phyloP scores from a whole-genome alignment of 2,329 filamentous ascomycete species.

The Colletotrichum spinosum region DNA sequence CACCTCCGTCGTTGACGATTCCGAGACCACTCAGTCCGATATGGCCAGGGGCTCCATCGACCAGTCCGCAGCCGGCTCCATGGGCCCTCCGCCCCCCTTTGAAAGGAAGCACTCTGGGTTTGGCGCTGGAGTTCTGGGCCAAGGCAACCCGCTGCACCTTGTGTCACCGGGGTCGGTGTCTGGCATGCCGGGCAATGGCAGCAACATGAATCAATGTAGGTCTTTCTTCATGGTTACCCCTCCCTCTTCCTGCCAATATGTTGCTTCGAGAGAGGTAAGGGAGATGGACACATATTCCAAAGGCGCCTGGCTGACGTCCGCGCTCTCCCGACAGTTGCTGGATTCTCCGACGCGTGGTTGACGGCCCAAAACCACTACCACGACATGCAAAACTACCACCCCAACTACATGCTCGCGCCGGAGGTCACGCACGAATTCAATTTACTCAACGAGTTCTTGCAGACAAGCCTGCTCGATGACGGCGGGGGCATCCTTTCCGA shows the following conservation, averaged over 20 bases:
- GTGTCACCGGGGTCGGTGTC: slow-evolving; percentile 78
- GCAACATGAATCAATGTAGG: slow-evolving; percentile 81
- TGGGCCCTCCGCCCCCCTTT: slow-evolving; percentile 63
- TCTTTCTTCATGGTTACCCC: slow-evolving; percentile 44
- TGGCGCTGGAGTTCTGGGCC: slow-evolving; percentile 53
- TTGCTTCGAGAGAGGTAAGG: no score
- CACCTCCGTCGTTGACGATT: slow-evolving; percentile 70
- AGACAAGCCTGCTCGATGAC: slow-evolving; percentile 90
- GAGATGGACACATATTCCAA: not conserved
- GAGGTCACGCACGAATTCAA: slow-evolving; percentile 98
- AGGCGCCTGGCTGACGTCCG: not conserved
- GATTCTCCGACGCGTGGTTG: slow-evolving; percentile 86
- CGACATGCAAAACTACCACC: slow-evolving; percentile 94
- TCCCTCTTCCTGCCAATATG: slow-evolving; percentile 4
- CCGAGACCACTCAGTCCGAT: slow-evolving; percentile 62
- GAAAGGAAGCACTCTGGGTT: slow-evolving; percentile 42
- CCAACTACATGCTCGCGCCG: slow-evolving; percentile 91
- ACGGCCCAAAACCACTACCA: slow-evolving; percentile 85
- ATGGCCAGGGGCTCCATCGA: slow-evolving; percentile 67
- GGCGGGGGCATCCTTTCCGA: slow-evolving; percentile 73
- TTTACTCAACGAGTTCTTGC: slow-evolving; percentile 94
- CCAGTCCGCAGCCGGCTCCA: slow-evolving; percentile 60
- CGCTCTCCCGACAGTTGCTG: slow-evolving; percentile 69
- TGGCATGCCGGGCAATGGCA: slow-evolving; percentile 64
- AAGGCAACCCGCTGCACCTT: slow-evolving; percentile 70